phyloP scores from a whole-genome alignment of 1,139 yeast species.

The Saccharomyces hybrid region DNA sequence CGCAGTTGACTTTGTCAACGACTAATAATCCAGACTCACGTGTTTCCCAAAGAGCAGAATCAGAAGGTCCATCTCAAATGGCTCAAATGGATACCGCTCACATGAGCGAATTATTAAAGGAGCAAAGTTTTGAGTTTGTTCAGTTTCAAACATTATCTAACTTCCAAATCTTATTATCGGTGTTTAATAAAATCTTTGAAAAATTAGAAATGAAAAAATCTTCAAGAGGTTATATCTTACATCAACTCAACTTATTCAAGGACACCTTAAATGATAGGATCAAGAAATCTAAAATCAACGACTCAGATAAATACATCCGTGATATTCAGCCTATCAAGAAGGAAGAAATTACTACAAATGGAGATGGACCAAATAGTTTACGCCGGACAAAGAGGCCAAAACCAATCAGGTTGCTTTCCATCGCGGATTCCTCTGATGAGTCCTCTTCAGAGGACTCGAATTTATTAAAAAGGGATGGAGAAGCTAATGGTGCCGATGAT shows the following conservation, averaged over 20 bases:
- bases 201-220: conserved; percentile 24
- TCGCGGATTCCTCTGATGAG: conserved; percentile 5
- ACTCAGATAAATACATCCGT: conserved; percentile 13
- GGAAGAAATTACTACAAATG: conserved; percentile 2
- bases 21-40: background rate
- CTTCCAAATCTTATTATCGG: conserved; percentile 18
- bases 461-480: conserved; percentile 1
- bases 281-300: conserved; percentile 14
- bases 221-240: conserved; percentile 19
- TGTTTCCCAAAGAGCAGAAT: background rate
- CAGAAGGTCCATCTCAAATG: background rate
- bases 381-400: background rate
- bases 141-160: conserved; percentile 26
- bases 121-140: conserved; percentile 22
- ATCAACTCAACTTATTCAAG: conserved; percentile 18
- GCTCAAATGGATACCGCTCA: background rate
- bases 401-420: conserved; percentile 1
- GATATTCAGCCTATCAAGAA: conserved; percentile 6
- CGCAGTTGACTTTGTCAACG: background rate
- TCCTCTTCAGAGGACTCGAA: background rate
- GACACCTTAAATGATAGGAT: conserved; percentile 17
- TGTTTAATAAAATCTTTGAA: conserved; percentile 21
- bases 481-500: conserved; percentile 10
- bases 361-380: background rate
- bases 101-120: conserved; percentile 10